phyloP scores from a whole-genome alignment of 2,329 filamentous ascomycete species.

The Penicillium brevicompactum region DNA sequence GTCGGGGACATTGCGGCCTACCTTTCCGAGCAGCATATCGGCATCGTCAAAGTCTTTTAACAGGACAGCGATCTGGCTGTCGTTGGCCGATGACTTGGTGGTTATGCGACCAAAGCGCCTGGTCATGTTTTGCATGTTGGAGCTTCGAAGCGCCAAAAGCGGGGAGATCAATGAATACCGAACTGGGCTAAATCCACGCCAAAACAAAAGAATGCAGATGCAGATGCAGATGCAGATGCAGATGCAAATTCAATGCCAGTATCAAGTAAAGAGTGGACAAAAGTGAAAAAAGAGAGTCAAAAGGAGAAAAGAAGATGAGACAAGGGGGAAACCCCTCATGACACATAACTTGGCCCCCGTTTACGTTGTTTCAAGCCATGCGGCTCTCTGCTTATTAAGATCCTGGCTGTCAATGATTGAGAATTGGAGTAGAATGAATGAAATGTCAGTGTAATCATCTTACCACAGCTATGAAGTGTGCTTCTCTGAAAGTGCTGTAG shows the following conservation, averaged over 20 bases:
- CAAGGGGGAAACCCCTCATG: slow-evolving; percentile 3
- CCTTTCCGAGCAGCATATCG: slow-evolving; percentile 72
- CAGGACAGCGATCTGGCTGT: slow-evolving; percentile 73
- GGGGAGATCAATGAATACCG: background rate
- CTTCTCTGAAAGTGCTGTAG: too few relatives aligned
- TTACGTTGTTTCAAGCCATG: slow-evolving; percentile 20
- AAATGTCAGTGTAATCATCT: too few relatives aligned
- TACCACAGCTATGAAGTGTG: too few relatives aligned
- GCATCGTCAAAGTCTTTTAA: slow-evolving; percentile 80
- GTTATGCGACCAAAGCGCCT: slow-evolving; percentile 71
- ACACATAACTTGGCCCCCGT: slow-evolving; percentile 6
- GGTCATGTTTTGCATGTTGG: slow-evolving; percentile 58
- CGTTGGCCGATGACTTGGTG: slow-evolving; percentile 70
- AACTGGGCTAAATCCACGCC: too few relatives aligned
- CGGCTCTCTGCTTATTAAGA: slow-evolving; percentile 16
- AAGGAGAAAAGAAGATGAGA: background rate
- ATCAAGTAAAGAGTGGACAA: background rate
- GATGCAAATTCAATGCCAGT: background rate
- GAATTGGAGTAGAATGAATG: too few relatives aligned
- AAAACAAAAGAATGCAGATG: too few relatives aligned
- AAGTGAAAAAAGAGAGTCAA: background rate
- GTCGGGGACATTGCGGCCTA: slow-evolving; percentile 41
- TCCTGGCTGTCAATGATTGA: too few relatives aligned
- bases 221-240: background rate
- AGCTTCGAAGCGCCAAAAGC: background rate